Conservation (phyloP, 305 asterid genomes). For the Fraxinus albicans region DNA sequence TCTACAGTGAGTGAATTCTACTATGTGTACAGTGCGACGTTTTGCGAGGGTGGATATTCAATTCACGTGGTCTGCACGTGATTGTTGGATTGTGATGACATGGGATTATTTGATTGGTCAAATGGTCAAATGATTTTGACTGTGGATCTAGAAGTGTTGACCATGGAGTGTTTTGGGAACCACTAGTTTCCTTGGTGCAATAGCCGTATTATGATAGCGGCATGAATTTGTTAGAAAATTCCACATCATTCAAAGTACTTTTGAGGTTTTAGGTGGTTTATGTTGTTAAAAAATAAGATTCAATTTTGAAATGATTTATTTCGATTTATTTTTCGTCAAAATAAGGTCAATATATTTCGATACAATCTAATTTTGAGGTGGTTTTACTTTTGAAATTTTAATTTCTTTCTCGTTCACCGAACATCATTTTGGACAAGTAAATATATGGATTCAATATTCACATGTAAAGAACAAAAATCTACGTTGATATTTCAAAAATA, state of each 20-base stretch:
- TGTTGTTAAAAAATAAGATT: no score
- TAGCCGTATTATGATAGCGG: neutral
- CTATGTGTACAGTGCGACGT: constrained; percentile 26
- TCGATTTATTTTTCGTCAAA: neutral
- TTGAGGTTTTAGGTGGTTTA: no score
- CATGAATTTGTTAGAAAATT: neutral
- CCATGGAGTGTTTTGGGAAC: neutral
- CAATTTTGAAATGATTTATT: no score
- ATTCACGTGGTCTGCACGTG: constrained; percentile 25
- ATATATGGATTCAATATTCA: no score
- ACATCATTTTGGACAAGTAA: no score
- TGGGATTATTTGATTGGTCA: neutral
- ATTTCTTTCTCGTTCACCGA: no score
- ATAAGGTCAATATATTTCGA: no score
- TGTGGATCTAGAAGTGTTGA: constrained; percentile 17
- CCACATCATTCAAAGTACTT: no score
- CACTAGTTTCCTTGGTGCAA: neutral
- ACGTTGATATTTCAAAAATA: no score
- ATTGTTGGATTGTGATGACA: neutral
- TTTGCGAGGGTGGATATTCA: neutral
- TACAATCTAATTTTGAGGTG: neutral
- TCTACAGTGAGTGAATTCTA: constrained; percentile 6
- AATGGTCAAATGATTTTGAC: neutral
- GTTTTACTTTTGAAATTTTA: no score
- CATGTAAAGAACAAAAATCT: no score